A percentile compares a stretch with the other conserved stretches of the same genome.
phyloP scores from a whole-genome alignment of 2,329 filamentous ascomycete species.

The Pleurostoma richardsiae region DNA sequence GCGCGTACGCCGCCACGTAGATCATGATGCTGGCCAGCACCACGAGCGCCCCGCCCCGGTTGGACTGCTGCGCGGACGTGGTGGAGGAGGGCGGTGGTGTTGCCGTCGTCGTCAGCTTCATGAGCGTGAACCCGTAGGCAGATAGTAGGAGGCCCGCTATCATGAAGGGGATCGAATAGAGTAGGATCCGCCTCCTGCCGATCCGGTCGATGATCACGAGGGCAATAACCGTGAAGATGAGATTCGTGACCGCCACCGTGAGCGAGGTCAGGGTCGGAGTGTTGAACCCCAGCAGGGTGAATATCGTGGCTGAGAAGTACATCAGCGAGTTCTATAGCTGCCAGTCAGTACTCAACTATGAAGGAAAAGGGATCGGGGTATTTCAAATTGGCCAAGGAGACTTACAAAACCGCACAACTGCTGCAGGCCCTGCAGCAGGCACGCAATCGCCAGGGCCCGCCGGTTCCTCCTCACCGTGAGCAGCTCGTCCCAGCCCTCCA shows the following conservation, averaged over 20 bases:
- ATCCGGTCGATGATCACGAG: conserved; percentile 74
- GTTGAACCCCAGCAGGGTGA: conserved; percentile 70
- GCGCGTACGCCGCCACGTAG: conserved; percentile 81
- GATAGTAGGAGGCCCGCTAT: conserved; percentile 64
- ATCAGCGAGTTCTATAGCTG: conserved; percentile 70
- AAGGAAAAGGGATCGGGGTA: neutral
- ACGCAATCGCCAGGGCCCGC: conserved; percentile 77
- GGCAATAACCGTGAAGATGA: conserved; percentile 71
- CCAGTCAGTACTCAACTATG: conserved; percentile 4
- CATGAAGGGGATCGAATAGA: conserved; percentile 85
- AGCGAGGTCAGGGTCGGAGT: conserved; percentile 77
- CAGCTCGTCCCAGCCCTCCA: conserved; percentile 47
- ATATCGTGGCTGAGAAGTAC: conserved; percentile 86
- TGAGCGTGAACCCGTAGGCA: conserved; percentile 64
- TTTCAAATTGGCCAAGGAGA: conserved; percentile 8
- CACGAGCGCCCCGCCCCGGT: conserved; percentile 36
- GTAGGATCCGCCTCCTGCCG: conserved; percentile 72
- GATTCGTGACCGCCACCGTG: conserved; percentile 75
- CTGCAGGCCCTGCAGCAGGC: conserved; percentile 80
- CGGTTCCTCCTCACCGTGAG: conserved; percentile 57
- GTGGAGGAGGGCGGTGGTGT: conserved; percentile 12
- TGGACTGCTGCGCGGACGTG: conserved; percentile 10
- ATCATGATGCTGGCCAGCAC: conserved; percentile 73
- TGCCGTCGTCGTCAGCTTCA: conserved; percentile 37
- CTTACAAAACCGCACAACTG: conserved; percentile 80